Base-by-base conservation (phyloP, 352 stramenopile genomes). In the Pythium rishiriense region DNA sequence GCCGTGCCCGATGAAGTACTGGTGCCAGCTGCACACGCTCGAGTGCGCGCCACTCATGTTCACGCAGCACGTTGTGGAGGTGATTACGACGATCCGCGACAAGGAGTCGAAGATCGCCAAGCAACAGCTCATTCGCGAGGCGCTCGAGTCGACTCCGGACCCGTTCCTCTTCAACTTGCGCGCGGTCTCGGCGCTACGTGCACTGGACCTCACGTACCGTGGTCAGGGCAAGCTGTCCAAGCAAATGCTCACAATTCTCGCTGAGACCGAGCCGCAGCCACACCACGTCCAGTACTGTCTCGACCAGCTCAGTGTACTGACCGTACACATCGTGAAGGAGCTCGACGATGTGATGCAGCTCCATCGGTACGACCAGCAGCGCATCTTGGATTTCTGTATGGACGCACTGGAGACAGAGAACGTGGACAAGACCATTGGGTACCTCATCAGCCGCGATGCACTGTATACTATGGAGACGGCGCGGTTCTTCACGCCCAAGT, bases 271-370 rank as follows among this genome's bases (percentile, higher is more conserved):
- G 19, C 73, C 87, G 53, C 53, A 81, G 41, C 26, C 70, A 39
- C 69, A 78, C 2, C 83, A 92, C 54, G 64, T 69, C 6, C 67
- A 78, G 46, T 88, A 79, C 56, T 92, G 83, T 49, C 64, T 91
- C 19, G 69, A 48, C 11, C 80, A 88, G 35, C 68, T 91, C 8
- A 67, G 69, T 3, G 29, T 73, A n/a, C 62, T 90, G 50, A 86
- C 83, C 0, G 69, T 91, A 26, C 79, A 91, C 47, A 81, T 91
- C 52, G 76, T 91, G 29, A 88, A 89, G 39, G 80, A 92, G 52
- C 51, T 92, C 5, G 81, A 92, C 67, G 78, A 87, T 29, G 68
- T 85, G 10, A 72, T 89, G 21, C 63, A 62, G 21, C 52, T 92
- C 28, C 78, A 88, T 64, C 73, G 39, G 15, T 75, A 76, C 8